A percentile compares a stretch with the other conserved stretches of the same genome.
Evolutionary conservation across 768 basidiomycete genomes (phyloP).

Genomic region (Lentinula edodes): DNA sequence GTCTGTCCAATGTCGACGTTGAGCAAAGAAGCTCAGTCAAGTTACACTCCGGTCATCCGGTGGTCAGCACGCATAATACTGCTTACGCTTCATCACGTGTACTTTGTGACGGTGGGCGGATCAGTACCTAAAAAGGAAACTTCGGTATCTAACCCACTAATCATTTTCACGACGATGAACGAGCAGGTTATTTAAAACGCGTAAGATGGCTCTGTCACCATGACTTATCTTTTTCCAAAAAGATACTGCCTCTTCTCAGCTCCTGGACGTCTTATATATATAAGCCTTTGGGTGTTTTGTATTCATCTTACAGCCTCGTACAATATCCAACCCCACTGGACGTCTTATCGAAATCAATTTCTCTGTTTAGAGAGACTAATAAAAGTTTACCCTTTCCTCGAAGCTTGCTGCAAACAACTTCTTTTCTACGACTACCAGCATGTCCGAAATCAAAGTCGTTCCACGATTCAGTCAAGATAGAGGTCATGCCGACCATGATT

Average conservation of each 20-base stretch:
- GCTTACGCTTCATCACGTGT: neutral
- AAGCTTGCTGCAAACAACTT: neutral
- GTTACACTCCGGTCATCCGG: neutral
- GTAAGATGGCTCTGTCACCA: neutral
- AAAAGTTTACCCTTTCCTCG: too few species aligned
- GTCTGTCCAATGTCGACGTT: too few species aligned
- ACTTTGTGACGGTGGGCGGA: neutral
- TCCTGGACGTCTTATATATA: neutral
- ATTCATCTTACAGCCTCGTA: neutral
- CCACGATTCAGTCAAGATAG: constrained; percentile 58
- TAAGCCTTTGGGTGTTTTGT: neutral
- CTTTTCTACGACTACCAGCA: neutral
- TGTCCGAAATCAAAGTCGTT: constrained; percentile 20
- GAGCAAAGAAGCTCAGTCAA: too few species aligned
- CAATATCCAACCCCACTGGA: too few species aligned
- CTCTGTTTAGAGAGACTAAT: too few species aligned
- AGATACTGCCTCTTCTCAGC: neutral
- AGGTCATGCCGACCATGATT: constrained; percentile 74
- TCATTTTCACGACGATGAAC: neutral
- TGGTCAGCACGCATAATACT: neutral
- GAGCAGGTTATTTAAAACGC: neutral
- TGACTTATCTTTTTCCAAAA: neutral
- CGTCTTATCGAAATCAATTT: too few species aligned
- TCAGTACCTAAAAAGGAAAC: neutral
- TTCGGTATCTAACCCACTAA: neutral